Percentiles rank a stretch among this genome's conserved stretches.
phyloP scores from a whole-genome alignment of 169 alveolate species.

The Fabrea salina region DNA sequence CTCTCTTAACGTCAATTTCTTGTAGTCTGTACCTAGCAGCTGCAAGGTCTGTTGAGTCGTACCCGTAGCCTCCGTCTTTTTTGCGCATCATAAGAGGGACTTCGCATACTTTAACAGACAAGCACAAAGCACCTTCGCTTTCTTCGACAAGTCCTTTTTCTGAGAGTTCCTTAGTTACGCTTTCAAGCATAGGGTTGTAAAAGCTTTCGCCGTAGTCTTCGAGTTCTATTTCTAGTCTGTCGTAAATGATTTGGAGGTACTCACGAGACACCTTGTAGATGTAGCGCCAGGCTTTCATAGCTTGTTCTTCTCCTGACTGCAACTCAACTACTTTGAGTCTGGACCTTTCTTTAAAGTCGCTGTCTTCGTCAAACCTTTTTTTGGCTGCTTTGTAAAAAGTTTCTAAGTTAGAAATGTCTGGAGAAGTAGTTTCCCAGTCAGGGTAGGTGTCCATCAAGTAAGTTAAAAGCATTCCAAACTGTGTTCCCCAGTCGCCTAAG shows the following conservation, averaged over 20 bases:
- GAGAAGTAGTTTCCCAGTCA: constrained; percentile 86
- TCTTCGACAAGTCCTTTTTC: constrained; percentile 57
- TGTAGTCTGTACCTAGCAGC: constrained; percentile 87
- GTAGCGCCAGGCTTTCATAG: constrained; percentile 85
- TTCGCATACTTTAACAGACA: constrained; percentile 57
- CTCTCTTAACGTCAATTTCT: constrained; percentile 81
- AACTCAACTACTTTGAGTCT: constrained; percentile 86
- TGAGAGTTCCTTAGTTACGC: constrained; percentile 79
- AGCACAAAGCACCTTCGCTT: constrained; percentile 78
- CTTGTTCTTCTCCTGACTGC: constrained; percentile 83
- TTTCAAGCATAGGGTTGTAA: constrained; percentile 89
- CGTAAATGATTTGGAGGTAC: constrained; percentile 84
- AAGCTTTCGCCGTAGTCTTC: constrained; percentile 94
- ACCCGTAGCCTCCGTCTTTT: constrained; percentile 98
- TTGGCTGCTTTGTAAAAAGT: constrained; percentile 95
- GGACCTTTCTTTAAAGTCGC: constrained; percentile 84
- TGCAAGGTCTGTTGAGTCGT: constrained; percentile 98
- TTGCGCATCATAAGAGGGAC: constrained; percentile 95
- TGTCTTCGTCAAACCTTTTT: constrained; percentile 83
- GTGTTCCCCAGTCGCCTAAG: constrained; percentile 99
- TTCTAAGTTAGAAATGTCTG: constrained; percentile 92
- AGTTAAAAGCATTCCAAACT: constrained; percentile 98
- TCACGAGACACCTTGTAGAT: constrained; percentile 88
- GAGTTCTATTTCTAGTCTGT: constrained; percentile 82
- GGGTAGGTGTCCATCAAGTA: constrained; percentile 89